Evolutionary conservation across 805 yeast species (phyloP), one percentile per base, ranked within the genome.

Genomic region (Pichia rugopelliculosa): DNA sequence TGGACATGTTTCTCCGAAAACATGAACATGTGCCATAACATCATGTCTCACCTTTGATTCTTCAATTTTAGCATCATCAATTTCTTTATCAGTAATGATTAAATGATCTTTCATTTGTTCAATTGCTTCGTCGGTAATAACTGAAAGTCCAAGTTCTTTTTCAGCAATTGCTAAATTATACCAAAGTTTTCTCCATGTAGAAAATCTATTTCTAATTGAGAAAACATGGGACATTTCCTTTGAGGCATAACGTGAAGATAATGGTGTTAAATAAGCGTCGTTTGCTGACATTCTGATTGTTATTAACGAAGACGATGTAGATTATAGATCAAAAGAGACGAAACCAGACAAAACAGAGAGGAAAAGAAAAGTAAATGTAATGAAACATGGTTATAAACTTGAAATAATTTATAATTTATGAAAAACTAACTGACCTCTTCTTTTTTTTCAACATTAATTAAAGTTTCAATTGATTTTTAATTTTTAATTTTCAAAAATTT

Each of bases 111-210:
- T 70, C 88, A 93, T 84, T 74, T 93, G 87, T 62, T 77, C 84
- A 56, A 93, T 79, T 44, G 98, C 99, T 65, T 87, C 93, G 56
- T 89, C 96, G 24, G 91, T 79, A 67, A 93, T 83, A 47, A 90
- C 82, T 44, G 73, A 72, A 49, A 93, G 75, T 3, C 99, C 99
- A 44, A 90, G 77, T 64, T 88, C 87, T 69, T 88, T 76, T 73
- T 93, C 99, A 51, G 99, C 99, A 62, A 83, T 82, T 57, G 99
- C 99, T 59, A 93, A 75, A 66, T 86, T 90, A 63, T 81, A 78
- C 99, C 99, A 93, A 56, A 93, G 78, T 68, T 87, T 87, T 78
- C 99, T 87, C 99, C 99, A 93, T 37, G 99, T 93, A 46, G 96
- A 85, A 70, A 86, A 93, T 64, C 99, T 79, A 74, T 86, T 93